These are phyloP conservation scores for Zymoseptoria passerinii DNA, from an alignment of 2,329 filamentous ascomycete species.

Conservation along the genomic window DNA sequence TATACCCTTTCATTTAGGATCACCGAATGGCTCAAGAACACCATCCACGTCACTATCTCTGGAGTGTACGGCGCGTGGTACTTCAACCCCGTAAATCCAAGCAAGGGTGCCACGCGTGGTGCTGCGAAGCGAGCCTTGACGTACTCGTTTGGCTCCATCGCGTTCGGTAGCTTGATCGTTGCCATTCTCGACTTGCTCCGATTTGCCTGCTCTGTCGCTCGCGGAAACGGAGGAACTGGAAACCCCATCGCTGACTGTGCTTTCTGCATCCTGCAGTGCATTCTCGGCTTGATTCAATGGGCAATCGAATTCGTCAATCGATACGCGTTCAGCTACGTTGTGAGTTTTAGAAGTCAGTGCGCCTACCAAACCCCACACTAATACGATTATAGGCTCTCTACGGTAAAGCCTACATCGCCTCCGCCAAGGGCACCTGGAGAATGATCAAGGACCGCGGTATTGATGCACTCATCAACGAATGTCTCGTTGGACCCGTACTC, in stretches of 20 bases:
- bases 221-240: constrained; percentile 55
- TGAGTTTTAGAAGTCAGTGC: constrained; percentile 27
- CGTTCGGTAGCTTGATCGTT: constrained; percentile 74
- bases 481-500: constrained; percentile 53
- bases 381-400: not conserved
- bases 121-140: constrained; percentile 74
- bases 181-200: constrained; percentile 80
- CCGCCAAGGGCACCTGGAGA: constrained; percentile 81
- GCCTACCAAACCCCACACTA: not conserved
- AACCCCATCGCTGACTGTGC: constrained; percentile 59
- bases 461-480: constrained; percentile 83
- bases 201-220: constrained; percentile 72
- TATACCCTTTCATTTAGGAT: too few relatives aligned
- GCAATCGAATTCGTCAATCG: constrained; percentile 73
- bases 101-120: constrained; percentile 71
- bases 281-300: constrained; percentile 76
- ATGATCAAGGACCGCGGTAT: constrained; percentile 60
- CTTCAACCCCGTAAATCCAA: constrained; percentile 63
- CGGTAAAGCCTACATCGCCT: constrained; percentile 55
- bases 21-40: constrained; percentile 88
- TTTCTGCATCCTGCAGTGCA: constrained; percentile 67
- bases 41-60: constrained; percentile 77
- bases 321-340: constrained; percentile 62
- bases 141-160: constrained; percentile 88
- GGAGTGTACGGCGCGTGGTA: constrained; percentile 94